Conservation (phyloP, 768 basidiomycete genomes). For the Phaeotremella fagi region DNA sequence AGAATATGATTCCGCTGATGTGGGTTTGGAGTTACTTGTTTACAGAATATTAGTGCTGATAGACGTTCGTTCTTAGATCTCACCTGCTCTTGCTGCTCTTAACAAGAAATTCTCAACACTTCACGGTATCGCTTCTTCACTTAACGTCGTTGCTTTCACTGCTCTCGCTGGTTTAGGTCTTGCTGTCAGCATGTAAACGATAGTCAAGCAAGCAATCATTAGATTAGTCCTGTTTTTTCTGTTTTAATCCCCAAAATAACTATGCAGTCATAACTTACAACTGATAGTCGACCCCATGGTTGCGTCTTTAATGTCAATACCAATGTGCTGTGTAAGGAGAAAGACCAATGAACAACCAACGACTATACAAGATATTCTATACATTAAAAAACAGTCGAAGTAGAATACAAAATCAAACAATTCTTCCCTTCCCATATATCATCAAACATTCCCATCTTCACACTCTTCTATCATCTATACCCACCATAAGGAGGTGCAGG, state of each 20-base stretch:
- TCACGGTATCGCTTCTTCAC: constrained; percentile 66
- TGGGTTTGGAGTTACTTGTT: constrained; percentile 47
- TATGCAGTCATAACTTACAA: too few species aligned
- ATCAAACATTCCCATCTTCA: background rate
- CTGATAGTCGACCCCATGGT: too few species aligned
- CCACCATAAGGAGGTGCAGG: constrained; percentile 28
- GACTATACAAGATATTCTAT: background rate
- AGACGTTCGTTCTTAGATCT: constrained; percentile 53
- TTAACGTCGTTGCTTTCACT: constrained; percentile 59
- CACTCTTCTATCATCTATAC: constrained; percentile 5
- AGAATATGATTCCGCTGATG: constrained; percentile 60
- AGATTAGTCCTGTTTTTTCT: too few species aligned
- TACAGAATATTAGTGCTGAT: background rate
- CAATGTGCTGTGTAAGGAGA: too few species aligned
- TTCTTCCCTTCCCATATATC: background rate
- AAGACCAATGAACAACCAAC: background rate
- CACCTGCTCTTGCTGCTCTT: constrained; percentile 63
- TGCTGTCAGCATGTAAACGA: constrained; percentile 32
- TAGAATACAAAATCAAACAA: too few species aligned
- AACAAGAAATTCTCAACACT: constrained; percentile 63
- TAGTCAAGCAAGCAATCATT: too few species aligned
- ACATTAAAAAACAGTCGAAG: background rate
- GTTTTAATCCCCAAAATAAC: too few species aligned
- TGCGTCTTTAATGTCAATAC: too few species aligned
- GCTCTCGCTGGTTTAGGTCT: constrained; percentile 40